Evolutionary conservation across 345 rosid genomes (phyloP).

Genomic region (Eucalyptus tenuipes): DNA sequence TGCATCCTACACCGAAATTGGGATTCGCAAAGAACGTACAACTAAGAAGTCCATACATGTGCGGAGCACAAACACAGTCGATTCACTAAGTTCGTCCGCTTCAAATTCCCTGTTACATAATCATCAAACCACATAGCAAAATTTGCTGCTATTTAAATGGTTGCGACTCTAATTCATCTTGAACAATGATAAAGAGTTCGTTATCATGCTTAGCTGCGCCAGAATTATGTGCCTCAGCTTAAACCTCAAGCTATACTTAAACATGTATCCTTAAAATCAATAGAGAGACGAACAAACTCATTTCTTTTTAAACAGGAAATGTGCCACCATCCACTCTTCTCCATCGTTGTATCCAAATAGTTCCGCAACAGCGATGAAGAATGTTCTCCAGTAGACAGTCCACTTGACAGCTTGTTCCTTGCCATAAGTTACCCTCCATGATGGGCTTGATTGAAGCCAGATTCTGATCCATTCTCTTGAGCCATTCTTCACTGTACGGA

Average conservation of each 20-base stretch:
- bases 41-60: not conserved
- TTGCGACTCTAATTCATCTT: not conserved
- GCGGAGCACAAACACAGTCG: not conserved
- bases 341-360: conserved; percentile 78
- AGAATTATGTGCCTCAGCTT: not conserved
- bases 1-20: not conserved
- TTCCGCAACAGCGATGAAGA: conserved; percentile 78
- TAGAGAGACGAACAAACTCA: not conserved
- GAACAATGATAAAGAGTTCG: not conserved
- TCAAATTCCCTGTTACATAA: not conserved
- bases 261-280: not conserved
- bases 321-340: conserved; percentile 85
- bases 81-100: not conserved
- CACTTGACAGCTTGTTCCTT: conserved; percentile 70
- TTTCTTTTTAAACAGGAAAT: conserved; percentile 68
- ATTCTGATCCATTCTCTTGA: conserved; percentile 71
- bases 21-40: not conserved
- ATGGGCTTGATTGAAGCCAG: conserved; percentile 33
- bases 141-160: not conserved
- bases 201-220: not conserved
- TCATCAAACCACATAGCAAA: not conserved
- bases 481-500: conserved; percentile 68
- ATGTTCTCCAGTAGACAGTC: conserved; percentile 84
- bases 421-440: conserved; percentile 75
- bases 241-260: not conserved